These are phyloP conservation scores for Stramenopiles sp. DNA, from an alignment of 352 stramenopile genomes.

Conservation along the genomic window DNA sequence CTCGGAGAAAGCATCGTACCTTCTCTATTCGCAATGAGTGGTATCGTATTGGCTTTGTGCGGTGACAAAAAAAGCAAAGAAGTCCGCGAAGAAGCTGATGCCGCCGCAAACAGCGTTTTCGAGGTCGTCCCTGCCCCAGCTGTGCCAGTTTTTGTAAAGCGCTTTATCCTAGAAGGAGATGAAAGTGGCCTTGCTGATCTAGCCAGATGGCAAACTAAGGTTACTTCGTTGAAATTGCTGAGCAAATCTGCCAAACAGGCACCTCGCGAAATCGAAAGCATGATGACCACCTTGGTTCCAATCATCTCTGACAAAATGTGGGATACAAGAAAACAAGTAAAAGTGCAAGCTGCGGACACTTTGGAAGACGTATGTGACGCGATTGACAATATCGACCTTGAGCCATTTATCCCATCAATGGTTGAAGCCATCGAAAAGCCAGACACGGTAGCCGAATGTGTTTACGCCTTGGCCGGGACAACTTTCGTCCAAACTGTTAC, in stretches of 20 bases:
- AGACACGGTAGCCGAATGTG: constrained; percentile 89
- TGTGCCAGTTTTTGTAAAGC: constrained; percentile 55
- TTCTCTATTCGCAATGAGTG: constrained; percentile 44
- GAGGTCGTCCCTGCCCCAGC: constrained; percentile 39
- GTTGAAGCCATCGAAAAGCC: constrained; percentile 88
- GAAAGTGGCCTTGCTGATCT: constrained; percentile 27
- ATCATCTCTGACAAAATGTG: constrained; percentile 92
- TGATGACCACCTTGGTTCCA: constrained; percentile 87
- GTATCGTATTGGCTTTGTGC: constrained; percentile 46
- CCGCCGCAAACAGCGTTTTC: constrained; percentile 38
- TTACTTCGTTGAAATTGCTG: constrained; percentile 79
- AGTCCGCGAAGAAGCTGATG: constrained; percentile 31
- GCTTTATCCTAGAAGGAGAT: constrained; percentile 59
- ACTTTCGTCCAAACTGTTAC: constrained; percentile 98
- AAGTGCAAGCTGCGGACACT: constrained; percentile 71
- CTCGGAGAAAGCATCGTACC: constrained; percentile 47
- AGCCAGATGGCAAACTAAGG: constrained; percentile 87
- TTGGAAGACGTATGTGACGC: constrained; percentile 85
- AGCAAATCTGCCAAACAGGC: constrained; percentile 64
- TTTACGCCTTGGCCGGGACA: constrained; percentile 91
- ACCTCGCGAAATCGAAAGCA: constrained; percentile 77
- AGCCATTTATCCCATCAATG: constrained; percentile 92
- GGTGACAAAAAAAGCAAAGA: constrained; percentile 53
- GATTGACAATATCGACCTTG: constrained; percentile 96
- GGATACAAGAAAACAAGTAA: constrained; percentile 96